Evolutionary conservation across 768 basidiomycete genomes (phyloP).

Genomic region (Termitomyces sp.): DNA sequence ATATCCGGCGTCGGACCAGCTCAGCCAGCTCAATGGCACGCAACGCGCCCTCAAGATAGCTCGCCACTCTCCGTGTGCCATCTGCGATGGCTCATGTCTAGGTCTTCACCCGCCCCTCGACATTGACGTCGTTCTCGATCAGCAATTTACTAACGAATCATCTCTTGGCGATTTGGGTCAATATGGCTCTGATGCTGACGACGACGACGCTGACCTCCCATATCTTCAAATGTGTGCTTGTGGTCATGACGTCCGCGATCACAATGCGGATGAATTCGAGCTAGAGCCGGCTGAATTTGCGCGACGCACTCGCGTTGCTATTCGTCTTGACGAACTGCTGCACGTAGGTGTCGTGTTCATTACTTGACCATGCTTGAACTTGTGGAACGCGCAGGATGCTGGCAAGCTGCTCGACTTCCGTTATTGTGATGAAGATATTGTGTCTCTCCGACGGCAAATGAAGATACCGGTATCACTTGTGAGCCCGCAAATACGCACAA

Average conservation of each 20-base stretch:
- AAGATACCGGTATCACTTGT: constrained; percentile 43
- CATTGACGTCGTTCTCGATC: constrained; percentile 55
- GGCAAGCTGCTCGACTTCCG: constrained; percentile 76
- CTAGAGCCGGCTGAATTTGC: constrained; percentile 60
- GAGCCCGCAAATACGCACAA: constrained; percentile 38
- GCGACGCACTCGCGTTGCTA: constrained; percentile 70
- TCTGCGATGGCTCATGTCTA: constrained; percentile 56
- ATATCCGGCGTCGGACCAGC: constrained; percentile 60
- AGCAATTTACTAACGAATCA: constrained; percentile 36
- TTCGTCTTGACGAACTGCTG: constrained; percentile 75
- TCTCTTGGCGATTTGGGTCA: constrained; percentile 52
- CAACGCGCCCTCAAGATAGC: constrained; percentile 73
- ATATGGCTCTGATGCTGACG: constrained; percentile 71
- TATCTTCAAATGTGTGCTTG: constrained; percentile 66
- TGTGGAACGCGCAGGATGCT: constrained; percentile 47
- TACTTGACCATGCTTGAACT: neutral
- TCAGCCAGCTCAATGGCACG: constrained; percentile 40
- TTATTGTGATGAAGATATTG: constrained; percentile 66
- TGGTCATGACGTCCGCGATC: constrained; percentile 58
- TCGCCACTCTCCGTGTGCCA: constrained; percentile 68
- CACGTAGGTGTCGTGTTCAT: constrained; percentile 47
- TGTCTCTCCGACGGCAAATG: constrained; percentile 70
- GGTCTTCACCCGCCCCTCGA: constrained; percentile 63
- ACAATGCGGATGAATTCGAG: constrained; percentile 57
- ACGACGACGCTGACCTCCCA: constrained; percentile 45